phyloP scores from a whole-genome alignment of 2,329 filamentous ascomycete species.

The Penicillium brasilianum region DNA sequence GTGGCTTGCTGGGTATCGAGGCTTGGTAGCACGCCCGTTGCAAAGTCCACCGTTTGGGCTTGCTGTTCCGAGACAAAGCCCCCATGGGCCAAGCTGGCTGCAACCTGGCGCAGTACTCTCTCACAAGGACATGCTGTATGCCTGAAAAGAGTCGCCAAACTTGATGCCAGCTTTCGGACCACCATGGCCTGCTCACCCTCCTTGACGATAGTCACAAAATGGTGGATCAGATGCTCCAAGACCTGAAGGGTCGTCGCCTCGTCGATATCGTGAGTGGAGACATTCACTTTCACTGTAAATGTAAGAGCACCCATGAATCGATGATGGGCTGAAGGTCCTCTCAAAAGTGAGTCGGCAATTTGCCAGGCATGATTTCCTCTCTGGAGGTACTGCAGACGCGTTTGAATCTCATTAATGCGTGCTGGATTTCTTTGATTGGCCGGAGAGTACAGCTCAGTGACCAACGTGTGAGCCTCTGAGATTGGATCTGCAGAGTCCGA shows the following conservation, averaged over 20 bases:
- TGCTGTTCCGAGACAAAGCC: constrained; percentile 44
- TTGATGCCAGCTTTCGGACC: constrained; percentile 54
- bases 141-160: constrained; percentile 51
- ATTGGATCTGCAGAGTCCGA: constrained; percentile 17
- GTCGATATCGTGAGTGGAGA: constrained; percentile 68
- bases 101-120: constrained; percentile 42
- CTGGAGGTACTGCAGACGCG: constrained; percentile 78
- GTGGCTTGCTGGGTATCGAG: constrained; percentile 43
- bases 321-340: constrained; percentile 69
- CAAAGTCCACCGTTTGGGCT: constrained; percentile 37
- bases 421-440: constrained; percentile 52
- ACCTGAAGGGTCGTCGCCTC: constrained; percentile 42
- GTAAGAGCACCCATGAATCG: constrained; percentile 93
- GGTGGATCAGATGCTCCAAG: constrained; percentile 48
- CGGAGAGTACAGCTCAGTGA: constrained; percentile 48
- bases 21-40: constrained; percentile 41
- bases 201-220: constrained; percentile 49
- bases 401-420: constrained; percentile 64
- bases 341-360: constrained; percentile 76
- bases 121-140: constrained; percentile 47
- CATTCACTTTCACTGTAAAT: constrained; percentile 91
- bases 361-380: constrained; percentile 82
- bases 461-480: constrained; percentile 34
- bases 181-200: constrained; percentile 46
- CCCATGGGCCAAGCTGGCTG: constrained; percentile 46